phyloP scores from a whole-genome alignment of 2,329 filamentous ascomycete genomes.

The Paraphaeosphaeria sporulosa region DNA sequence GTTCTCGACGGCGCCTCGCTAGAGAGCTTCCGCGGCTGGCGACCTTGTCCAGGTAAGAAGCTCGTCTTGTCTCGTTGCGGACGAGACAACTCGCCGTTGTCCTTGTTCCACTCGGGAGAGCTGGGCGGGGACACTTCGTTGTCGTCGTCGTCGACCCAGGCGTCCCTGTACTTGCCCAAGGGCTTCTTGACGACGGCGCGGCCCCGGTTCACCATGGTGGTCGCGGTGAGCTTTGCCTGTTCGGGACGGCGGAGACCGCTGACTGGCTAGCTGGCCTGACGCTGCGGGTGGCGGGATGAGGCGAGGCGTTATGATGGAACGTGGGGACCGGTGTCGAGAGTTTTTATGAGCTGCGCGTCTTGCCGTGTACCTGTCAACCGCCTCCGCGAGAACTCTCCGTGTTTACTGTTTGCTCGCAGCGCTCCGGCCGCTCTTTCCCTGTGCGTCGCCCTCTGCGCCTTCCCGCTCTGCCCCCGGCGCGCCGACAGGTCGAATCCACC shows the following conservation, averaged over 20 bases:
- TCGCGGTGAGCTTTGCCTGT: constrained; percentile 15
- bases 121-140: constrained; percentile 12
- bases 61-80: not conserved
- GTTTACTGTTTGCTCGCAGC: not conserved
- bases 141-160: constrained; percentile 20
- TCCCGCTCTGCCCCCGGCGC: constrained; percentile 22
- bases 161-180: constrained; percentile 19
- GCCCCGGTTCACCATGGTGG: constrained; percentile 29
- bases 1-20: constrained; percentile 1
- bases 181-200: constrained; percentile 28
- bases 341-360: constrained; percentile 1
- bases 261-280: constrained; percentile 19
- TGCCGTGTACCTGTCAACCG: not conserved
- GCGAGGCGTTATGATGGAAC: constrained; percentile 20
- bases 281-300: constrained; percentile 31
- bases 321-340: constrained; percentile 26
- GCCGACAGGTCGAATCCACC: constrained; percentile 17
- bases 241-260: constrained; percentile 24
- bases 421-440: constrained; percentile 2
- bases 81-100: not conserved
- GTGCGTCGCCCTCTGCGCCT: constrained; percentile 24
- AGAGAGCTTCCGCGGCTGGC: constrained; percentile 9
- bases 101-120: not conserved
- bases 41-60: not conserved
- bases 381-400: not conserved